These are phyloP conservation scores for Zizania latifolia DNA, from an alignment of 176 grass and related monocot genomes.

Conservation along the genomic window DNA sequence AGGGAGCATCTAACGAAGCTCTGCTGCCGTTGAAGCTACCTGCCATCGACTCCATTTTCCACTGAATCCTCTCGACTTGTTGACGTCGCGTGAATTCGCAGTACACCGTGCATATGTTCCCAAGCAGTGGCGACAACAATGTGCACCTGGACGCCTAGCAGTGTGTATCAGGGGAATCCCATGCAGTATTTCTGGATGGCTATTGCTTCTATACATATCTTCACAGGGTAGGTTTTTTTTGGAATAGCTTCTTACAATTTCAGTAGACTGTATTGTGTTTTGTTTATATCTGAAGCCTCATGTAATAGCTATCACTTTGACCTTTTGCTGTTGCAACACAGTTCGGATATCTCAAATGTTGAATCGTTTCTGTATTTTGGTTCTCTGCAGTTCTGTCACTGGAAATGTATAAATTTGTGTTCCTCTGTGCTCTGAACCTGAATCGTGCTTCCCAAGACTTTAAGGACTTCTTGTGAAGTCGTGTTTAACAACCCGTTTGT, in stretches of 20 bases:
- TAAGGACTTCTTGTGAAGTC: neutral
- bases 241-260: neutral
- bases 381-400: neutral
- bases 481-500: neutral
- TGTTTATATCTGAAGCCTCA: neutral
- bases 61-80: neutral
- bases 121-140: slow-evolving; percentile 68
- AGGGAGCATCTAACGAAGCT: neutral
- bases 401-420: neutral
- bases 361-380: neutral
- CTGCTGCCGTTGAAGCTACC: neutral
- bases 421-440: neutral
- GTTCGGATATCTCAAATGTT: too few relatives aligned
- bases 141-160: slow-evolving; percentile 81
- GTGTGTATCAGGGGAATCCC: slow-evolving; percentile 51
- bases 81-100: too few relatives aligned
- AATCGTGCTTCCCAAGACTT: neutral
- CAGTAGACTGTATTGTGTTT: neutral
- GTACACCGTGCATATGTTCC: too few relatives aligned
- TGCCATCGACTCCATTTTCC: neutral
- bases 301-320: neutral
- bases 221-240: slow-evolving; percentile 29
- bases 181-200: slow-evolving; percentile 76
- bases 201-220: slow-evolving; percentile 62
- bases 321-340: too few relatives aligned